phyloP scores from a whole-genome alignment of 345 rosid genomes.

The Moricandia moricandioides region DNA sequence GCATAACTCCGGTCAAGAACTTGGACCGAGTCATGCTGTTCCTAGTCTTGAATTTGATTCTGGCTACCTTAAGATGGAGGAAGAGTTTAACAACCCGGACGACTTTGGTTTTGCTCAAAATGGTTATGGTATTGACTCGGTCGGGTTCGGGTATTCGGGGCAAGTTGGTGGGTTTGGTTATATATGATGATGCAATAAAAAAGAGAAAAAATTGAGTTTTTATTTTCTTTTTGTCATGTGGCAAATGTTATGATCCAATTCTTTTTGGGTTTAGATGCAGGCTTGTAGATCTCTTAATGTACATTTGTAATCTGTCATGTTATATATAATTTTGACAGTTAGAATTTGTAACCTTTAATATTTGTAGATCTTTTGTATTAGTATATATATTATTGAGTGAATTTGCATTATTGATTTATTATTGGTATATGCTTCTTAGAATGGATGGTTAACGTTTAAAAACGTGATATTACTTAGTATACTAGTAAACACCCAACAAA shows the following conservation, averaged over 20 bases:
- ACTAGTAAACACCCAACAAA: background rate
- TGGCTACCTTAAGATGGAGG: slow-evolving; percentile 42
- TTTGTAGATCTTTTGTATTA: background rate
- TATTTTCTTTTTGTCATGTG: background rate
- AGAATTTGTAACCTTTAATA: background rate
- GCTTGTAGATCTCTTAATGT: background rate
- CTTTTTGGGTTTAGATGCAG: slow-evolving; percentile 10
- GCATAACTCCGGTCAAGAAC: slow-evolving; percentile 38
- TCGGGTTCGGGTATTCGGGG: slow-evolving; percentile 31
- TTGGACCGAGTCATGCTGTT: slow-evolving; percentile 36
- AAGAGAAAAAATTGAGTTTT: background rate
- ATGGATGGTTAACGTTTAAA: background rate
- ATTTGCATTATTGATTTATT: background rate
- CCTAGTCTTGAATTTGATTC: slow-evolving; percentile 29
- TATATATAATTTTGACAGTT: background rate
- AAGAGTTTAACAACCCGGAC: slow-evolving; percentile 21
- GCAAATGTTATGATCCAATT: slow-evolving; percentile 7
- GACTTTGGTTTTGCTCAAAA: slow-evolving; percentile 13
- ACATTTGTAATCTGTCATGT: slow-evolving; percentile 11
- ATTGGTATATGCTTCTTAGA: background rate
- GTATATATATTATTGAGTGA: background rate
- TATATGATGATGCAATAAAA: slow-evolving; percentile 20
- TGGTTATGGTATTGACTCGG: slow-evolving; percentile 23
- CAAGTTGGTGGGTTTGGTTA: slow-evolving; percentile 32
- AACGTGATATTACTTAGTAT: background rate